phyloP scores from a whole-genome alignment of 768 basidiomycete species.

The Lactifluus rugatus region DNA sequence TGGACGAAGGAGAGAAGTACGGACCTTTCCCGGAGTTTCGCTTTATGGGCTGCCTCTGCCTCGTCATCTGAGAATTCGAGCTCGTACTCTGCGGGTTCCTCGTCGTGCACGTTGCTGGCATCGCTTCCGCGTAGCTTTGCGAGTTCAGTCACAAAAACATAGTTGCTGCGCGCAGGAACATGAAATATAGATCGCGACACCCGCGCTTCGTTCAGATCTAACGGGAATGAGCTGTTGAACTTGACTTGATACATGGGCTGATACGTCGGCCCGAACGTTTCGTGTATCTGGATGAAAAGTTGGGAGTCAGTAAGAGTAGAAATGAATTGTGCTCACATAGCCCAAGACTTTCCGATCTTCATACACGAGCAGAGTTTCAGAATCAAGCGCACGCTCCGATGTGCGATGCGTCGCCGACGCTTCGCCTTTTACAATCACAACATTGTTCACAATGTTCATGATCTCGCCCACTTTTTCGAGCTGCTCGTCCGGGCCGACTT shows the following conservation, averaged over 20 bases:
- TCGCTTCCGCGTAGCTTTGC: constrained; percentile 76
- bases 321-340: constrained; percentile 46
- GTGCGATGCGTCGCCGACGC: constrained; percentile 36
- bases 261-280: constrained; percentile 90
- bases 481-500: constrained; percentile 51
- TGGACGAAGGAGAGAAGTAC: constrained; percentile 18
- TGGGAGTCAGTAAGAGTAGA: constrained; percentile 9
- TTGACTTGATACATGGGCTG: constrained; percentile 86
- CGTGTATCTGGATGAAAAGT: constrained; percentile 55
- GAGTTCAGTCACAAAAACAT: constrained; percentile 72
- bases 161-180: constrained; percentile 67
- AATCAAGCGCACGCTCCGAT: constrained; percentile 65
- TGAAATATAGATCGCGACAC: constrained; percentile 68
- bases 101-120: constrained; percentile 90
- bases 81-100: constrained; percentile 86
- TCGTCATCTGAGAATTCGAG: constrained; percentile 96
- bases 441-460: constrained; percentile 60
- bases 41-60: constrained; percentile 66
- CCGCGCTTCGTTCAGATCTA: constrained; percentile 46
- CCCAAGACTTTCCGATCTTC: constrained; percentile 86
- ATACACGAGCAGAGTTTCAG: constrained; percentile 85
- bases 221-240: constrained; percentile 57
- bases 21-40: constrained; percentile 50
- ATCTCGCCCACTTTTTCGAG: constrained; percentile 74
- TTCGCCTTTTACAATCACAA: constrained; percentile 63